These are phyloP conservation scores for Triangularia verruculosa DNA, from an alignment of 2,329 filamentous ascomycete species.

Conservation along the genomic window DNA sequence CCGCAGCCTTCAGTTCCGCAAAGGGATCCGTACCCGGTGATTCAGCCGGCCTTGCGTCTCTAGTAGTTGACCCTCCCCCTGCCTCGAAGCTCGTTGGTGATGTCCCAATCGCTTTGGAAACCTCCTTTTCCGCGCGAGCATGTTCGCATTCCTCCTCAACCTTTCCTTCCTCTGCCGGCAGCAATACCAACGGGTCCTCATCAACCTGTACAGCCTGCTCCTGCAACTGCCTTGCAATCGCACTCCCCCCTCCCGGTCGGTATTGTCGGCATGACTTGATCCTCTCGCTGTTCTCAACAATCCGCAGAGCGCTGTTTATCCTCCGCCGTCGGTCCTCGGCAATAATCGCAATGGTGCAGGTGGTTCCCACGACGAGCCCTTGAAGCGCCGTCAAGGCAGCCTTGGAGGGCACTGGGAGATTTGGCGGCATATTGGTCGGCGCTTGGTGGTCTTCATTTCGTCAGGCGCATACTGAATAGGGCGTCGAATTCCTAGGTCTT, in stretches of 20 bases:
- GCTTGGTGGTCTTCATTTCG: constrained; percentile 25
- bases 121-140: not conserved
- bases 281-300: constrained; percentile 40
- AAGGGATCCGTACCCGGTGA: not conserved
- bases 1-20: not conserved
- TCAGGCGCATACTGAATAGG: constrained; percentile 21
- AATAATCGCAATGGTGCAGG: constrained; percentile 43
- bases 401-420: constrained; percentile 44
- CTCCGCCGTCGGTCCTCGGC: constrained; percentile 45
- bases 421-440: constrained; percentile 33
- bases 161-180: not conserved
- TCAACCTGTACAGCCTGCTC: constrained; percentile 27
- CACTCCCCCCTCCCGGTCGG: constrained; percentile 30
- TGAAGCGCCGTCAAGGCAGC: constrained; percentile 44
- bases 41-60: not conserved
- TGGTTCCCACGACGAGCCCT: constrained; percentile 44
- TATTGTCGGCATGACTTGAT: constrained; percentile 41
- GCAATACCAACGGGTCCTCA: constrained; percentile 2
- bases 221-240: constrained; percentile 25
- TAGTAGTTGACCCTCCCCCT: not conserved
- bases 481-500: not conserved
- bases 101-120: not conserved
- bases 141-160: not conserved
- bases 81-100: not conserved
- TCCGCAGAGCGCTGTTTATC: constrained; percentile 40